These are phyloP conservation scores for Solanum peruvianum DNA, from an alignment of 257 asterid species.

Conservation along the genomic window DNA sequence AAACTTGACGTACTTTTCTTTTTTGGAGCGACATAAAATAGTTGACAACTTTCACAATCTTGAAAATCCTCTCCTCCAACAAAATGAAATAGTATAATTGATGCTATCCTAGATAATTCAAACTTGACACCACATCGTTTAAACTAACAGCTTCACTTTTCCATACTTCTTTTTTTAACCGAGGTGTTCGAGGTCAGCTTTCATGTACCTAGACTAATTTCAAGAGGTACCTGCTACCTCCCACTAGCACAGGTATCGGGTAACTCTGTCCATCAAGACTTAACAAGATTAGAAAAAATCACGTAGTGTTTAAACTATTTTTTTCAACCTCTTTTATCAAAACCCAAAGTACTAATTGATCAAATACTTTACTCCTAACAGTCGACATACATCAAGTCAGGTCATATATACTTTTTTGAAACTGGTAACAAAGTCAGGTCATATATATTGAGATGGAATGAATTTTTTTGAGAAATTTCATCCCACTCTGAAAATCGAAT, in stretches of 20 bases:
- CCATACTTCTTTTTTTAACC: not conserved
- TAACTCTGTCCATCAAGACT: not conserved
- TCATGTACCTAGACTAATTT: not conserved
- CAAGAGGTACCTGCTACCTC: not conserved
- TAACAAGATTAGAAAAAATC: not conserved
- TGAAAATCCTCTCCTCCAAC: not conserved
- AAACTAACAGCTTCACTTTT: not conserved
- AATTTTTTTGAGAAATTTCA: not conserved
- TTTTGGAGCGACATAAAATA: not conserved
- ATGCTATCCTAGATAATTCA: not conserved
- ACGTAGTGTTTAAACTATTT: not conserved
- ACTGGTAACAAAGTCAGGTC: not conserved
- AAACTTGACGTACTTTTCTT: not conserved
- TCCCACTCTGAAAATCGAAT: not conserved
- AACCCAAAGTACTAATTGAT: not conserved
- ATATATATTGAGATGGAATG: not conserved
- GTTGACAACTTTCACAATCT: not conserved
- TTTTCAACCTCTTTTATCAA: not conserved
- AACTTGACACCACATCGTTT: not conserved
- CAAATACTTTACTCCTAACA: not conserved
- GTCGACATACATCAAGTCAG: not conserved
- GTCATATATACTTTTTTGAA: not conserved
- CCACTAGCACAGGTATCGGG: not conserved
- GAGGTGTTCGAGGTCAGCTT: not conserved
- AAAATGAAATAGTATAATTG: not conserved